Evolutionary conservation across 2,329 filamentous ascomycete species (phyloP).

Genomic region (Chrysoporthe austroafricana): DNA sequence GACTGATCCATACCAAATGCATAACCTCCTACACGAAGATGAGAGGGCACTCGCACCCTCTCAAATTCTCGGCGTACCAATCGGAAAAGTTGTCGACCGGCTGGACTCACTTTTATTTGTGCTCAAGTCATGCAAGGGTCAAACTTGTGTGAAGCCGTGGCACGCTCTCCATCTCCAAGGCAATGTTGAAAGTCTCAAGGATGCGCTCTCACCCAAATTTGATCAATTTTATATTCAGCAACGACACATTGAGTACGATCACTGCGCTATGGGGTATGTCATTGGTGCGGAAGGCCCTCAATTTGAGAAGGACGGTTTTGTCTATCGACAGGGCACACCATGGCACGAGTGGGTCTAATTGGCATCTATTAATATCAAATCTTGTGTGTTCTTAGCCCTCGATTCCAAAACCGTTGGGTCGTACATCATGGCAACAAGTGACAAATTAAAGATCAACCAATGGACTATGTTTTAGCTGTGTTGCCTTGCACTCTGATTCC

Average conservation of each 20-base stretch:
- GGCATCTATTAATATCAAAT: too few relatives aligned
- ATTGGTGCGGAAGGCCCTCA: constrained; percentile 23
- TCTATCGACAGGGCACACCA: constrained; percentile 21
- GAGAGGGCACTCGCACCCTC: constrained; percentile 29
- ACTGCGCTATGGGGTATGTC: constrained; percentile 28
- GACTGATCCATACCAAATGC: constrained; percentile 25
- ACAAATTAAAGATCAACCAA: not conserved
- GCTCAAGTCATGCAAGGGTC: constrained; percentile 31
- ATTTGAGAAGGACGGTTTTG: constrained; percentile 3
- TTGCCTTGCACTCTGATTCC: not conserved
- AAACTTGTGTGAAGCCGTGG: constrained; percentile 30
- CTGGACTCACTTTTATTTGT: constrained; percentile 32
- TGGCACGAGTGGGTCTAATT: constrained; percentile 25
- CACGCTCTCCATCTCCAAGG: constrained; percentile 25
- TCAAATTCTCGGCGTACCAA: not conserved
- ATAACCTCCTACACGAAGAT: constrained; percentile 17
- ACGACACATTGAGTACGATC: constrained; percentile 29
- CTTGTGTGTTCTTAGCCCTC: not conserved
- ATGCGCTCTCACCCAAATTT: constrained; percentile 30
- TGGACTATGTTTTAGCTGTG: not conserved
- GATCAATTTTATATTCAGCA: constrained; percentile 32
- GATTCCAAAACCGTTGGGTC: not conserved
- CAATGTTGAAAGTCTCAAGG: constrained; percentile 24
- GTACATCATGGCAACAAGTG: not conserved
- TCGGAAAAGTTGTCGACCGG: constrained; percentile 24